Conservation (phyloP, 257 asterid species). For the Solanum boliviense region DNA sequence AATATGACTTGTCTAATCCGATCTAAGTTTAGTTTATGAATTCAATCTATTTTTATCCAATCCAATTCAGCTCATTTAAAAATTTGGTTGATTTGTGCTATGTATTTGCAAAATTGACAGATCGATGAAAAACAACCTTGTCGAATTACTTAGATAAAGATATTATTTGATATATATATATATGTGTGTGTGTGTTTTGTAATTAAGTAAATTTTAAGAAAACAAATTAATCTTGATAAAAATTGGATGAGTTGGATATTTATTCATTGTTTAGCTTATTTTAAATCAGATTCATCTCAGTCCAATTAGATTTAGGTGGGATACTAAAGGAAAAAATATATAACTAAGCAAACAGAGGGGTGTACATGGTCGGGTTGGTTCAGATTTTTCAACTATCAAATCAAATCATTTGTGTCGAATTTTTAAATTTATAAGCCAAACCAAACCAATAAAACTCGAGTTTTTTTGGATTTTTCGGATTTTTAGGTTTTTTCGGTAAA, state of each 20-base stretch:
- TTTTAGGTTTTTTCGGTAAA: no score
- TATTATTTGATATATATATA: not conserved
- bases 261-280: not conserved
- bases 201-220: not conserved
- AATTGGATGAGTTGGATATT: not conserved
- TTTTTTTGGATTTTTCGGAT: no score
- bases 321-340: no score
- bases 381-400: no score
- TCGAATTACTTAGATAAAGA: not conserved
- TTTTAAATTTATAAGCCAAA: no score
- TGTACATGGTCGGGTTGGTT: no score
- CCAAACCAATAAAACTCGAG: no score
- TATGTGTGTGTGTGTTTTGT: not conserved
- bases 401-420: no score
- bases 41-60: not conserved
- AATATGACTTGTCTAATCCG: not conserved
- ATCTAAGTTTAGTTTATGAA: not conserved
- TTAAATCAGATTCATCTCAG: not conserved
- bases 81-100: not conserved
- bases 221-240: not conserved
- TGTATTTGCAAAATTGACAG: not conserved
- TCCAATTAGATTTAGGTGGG: not conserved
- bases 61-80: not conserved
- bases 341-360: not conserved
- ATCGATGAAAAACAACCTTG: not conserved